Evolutionary conservation across 2,329 filamentous ascomycete species (phyloP), one percentile per base, ranked within the genome.

Genomic region (Calonectria pseudoreteaudii): DNA sequence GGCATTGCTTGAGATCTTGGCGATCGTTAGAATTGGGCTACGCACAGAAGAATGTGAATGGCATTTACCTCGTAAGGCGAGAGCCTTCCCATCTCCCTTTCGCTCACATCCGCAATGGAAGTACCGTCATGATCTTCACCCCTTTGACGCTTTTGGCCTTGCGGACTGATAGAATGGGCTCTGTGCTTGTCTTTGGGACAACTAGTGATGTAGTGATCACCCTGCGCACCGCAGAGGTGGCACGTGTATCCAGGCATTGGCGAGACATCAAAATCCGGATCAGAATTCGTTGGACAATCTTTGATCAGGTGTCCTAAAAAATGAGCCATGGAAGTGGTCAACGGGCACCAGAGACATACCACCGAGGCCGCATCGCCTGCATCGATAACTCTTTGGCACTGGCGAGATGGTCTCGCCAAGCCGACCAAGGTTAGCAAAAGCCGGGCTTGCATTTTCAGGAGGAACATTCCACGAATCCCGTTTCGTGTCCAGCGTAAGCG

Each of bases 51-150:
- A 36, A 38, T 11, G 7, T n/a, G 1, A 38, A 28, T 16, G 10
- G 6, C 28, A 36, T 49, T n/a, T n/a, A 62, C 72, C 49, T 79
- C 76, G 80, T 78, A 82, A 41, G 80, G 78, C 30, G 80, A 80
- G 28, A 82, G 71, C 28, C 81, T 76, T 36, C 80, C 80, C 13
- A 76, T 71, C 20, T 41, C n/a, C n/a, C 28, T 58, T 36, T 68
- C 16, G 20, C 14, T 16, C 8, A 47, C n/a, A 60, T 26, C 23
- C 11, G 18, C 16, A 38, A 13, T 30, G 5, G 36, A 31, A 1
- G n/a, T 23, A 20, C n/a, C 58, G 11, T n/a, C 10, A 30, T 49
- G 4, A 28, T 56, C 49, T 10, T 14, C 68, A 26, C 49, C n/a
- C 13, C 26, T 50, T 20, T 62, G 34, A 31, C 68, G 68, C 47